Percentiles rank a stretch among this genome's conserved stretches.
These are phyloP conservation scores for Tetragonia tetragonoides DNA, from an alignment of 148 eudicot genomes.

Conservation along the genomic window DNA sequence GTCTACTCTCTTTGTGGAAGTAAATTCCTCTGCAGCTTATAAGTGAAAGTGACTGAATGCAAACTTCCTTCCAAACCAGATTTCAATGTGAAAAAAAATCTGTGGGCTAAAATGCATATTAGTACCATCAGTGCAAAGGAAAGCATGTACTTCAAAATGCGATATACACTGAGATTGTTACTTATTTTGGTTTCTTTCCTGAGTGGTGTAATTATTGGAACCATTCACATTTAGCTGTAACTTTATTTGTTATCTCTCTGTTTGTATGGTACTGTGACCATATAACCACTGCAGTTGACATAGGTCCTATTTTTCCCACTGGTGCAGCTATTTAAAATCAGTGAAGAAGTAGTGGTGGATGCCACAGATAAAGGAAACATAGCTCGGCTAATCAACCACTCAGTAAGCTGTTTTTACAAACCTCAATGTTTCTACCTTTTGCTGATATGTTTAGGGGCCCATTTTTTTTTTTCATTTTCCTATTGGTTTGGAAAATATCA, in stretches of 20 bases:
- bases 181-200: too few relatives aligned
- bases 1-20: neutral
- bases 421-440: neutral
- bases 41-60: neutral
- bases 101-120: too few relatives aligned
- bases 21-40: neutral
- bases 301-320: neutral
- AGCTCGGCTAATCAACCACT: constrained; percentile 95
- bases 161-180: too few relatives aligned
- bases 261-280: neutral
- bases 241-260: neutral
- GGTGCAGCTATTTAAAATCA: constrained; percentile 88
- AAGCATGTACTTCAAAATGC: too few relatives aligned
- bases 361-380: constrained; percentile 95
- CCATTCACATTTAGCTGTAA: too few relatives aligned
- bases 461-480: neutral
- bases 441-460: neutral
- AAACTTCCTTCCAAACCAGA: too few relatives aligned
- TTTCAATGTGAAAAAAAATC: too few relatives aligned
- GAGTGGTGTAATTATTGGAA: too few relatives aligned
- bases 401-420: constrained; percentile 45
- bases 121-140: too few relatives aligned
- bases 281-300: neutral
- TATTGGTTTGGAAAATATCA: neutral
- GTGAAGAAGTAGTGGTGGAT: constrained; percentile 96